Conservation (phyloP, 805 yeast species). For the Metschnikowia rubicola region DNA sequence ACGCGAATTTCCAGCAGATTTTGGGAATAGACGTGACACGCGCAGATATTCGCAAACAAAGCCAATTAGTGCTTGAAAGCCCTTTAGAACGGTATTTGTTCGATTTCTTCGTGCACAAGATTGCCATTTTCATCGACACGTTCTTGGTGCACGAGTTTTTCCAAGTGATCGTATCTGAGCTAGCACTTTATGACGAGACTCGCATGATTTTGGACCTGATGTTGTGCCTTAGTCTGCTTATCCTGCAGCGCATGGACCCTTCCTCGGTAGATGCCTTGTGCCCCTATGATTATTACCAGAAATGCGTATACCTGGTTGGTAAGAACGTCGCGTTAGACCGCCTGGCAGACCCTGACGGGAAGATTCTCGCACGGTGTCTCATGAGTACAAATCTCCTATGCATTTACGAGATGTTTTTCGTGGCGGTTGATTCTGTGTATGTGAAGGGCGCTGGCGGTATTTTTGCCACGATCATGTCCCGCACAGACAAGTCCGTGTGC, state of each 20-base stretch:
- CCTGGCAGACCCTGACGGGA: constrained; percentile 23
- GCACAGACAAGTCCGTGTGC: constrained; percentile 16
- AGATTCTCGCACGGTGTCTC: constrained; percentile 33
- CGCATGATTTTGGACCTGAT: constrained; percentile 36
- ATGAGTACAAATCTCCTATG: constrained; percentile 36
- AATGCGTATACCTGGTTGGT: constrained; percentile 31
- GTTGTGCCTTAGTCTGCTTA: constrained; percentile 35
- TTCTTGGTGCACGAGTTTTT: constrained; percentile 30
- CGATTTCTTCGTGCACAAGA: constrained; percentile 30
- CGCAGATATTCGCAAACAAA: constrained; percentile 8
- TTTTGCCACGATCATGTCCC: constrained; percentile 27
- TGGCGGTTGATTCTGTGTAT: constrained; percentile 35
- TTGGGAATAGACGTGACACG: constrained; percentile 19
- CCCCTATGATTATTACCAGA: constrained; percentile 37
- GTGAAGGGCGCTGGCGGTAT: constrained; percentile 37
- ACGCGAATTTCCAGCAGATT: constrained; percentile 21
- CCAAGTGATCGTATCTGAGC: constrained; percentile 29
- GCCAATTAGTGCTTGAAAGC: constrained; percentile 13
- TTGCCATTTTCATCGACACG: constrained; percentile 31
- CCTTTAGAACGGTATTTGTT: constrained; percentile 30
- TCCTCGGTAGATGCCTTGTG: constrained; percentile 26
- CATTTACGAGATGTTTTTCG: constrained; percentile 37
- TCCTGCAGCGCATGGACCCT: constrained; percentile 30
- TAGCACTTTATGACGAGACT: constrained; percentile 39
- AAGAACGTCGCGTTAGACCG: constrained; percentile 27